Percentiles rank a stretch among this genome's conserved stretches.
Conservation (phyloP, 2,329 filamentous ascomycete genomes). For the Cryphonectria nitschkei region DNA sequence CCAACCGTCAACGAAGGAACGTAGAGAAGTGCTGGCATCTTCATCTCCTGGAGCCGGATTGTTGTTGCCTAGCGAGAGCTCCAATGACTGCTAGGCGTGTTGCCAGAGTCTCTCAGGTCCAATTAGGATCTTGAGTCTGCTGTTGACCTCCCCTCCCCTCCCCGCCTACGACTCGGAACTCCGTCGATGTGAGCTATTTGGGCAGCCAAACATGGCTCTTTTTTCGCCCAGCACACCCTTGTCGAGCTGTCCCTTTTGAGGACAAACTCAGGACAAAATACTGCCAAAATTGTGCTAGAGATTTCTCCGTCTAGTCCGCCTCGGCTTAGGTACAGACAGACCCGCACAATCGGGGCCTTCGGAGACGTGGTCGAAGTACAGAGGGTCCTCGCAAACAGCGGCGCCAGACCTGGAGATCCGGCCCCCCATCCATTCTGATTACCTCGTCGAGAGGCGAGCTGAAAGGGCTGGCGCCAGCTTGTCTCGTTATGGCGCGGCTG, state of each 20-base stretch:
- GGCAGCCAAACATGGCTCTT: too few relatives aligned
- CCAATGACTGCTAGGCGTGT: too few relatives aligned
- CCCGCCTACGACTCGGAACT: background rate
- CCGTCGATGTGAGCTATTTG: background rate
- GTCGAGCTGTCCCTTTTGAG: background rate
- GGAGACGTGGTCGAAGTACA: background rate
- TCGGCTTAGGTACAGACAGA: too few relatives aligned
- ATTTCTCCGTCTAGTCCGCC: too few relatives aligned
- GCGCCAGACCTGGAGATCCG: background rate
- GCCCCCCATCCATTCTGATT: background rate
- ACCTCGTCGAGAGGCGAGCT: background rate
- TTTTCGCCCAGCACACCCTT: background rate
- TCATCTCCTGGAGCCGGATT: background rate
- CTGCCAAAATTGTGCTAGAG: too few relatives aligned
- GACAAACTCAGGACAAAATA: too few relatives aligned
- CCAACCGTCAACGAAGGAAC: background rate
- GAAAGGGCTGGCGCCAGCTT: background rate
- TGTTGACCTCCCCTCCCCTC: background rate
- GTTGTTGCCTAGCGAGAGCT: background rate
- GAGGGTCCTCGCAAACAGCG: background rate
- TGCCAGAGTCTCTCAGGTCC: background rate
- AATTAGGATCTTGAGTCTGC: background rate
- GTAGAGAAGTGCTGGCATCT: too few relatives aligned
- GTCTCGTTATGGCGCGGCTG: background rate
- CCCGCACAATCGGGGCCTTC: background rate